Evolutionary conservation across 345 rosid species (phyloP).

Genomic region (Eucalyptus regnans): DNA sequence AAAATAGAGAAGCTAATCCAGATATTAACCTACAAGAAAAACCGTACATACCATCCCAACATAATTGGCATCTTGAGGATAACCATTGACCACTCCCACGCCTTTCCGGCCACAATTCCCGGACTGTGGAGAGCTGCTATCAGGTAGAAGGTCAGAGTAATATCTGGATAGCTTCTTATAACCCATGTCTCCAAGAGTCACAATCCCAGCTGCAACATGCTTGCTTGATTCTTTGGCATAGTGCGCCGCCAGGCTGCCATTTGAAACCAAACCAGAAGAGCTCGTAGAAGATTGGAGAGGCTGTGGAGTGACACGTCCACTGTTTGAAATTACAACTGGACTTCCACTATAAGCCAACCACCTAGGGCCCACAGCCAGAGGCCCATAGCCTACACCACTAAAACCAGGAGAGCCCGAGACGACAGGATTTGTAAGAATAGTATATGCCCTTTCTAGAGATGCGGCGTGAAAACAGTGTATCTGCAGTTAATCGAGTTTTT

Average conservation of each 20-base stretch:
- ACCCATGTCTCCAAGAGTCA: slow-evolving; percentile 77
- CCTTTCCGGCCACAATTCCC: slow-evolving; percentile 44
- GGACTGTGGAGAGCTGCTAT: slow-evolving; percentile 31
- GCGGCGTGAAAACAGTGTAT: slow-evolving; percentile 69
- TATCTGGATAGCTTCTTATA: slow-evolving; percentile 58
- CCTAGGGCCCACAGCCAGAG: slow-evolving; percentile 90
- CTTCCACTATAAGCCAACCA: slow-evolving; percentile 94
- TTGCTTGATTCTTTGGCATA: slow-evolving; percentile 88
- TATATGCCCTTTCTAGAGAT: slow-evolving; percentile 51
- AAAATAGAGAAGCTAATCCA: neutral
- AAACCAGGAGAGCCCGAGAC: slow-evolving; percentile 20
- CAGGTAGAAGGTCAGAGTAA: slow-evolving; percentile 69
- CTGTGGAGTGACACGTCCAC: slow-evolving; percentile 53
- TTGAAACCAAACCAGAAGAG: slow-evolving; percentile 35
- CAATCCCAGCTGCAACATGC: slow-evolving; percentile 86
- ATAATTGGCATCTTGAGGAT: slow-evolving; percentile 48
- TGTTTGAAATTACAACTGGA: slow-evolving; percentile 36
- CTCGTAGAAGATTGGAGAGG: slow-evolving; percentile 41
- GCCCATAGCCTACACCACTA: slow-evolving; percentile 80
- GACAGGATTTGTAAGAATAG: slow-evolving; percentile 60
- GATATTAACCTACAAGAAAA: neutral
- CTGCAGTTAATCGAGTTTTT: slow-evolving; percentile 28
- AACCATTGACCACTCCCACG: slow-evolving; percentile 39
- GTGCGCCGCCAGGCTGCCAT: slow-evolving; percentile 50
- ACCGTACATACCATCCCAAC: slow-evolving; percentile 65